Percentiles rank a stretch among this genome's conserved stretches.
Conservation (phyloP, 345 rosid species). For the Citrus trifoliata region DNA sequence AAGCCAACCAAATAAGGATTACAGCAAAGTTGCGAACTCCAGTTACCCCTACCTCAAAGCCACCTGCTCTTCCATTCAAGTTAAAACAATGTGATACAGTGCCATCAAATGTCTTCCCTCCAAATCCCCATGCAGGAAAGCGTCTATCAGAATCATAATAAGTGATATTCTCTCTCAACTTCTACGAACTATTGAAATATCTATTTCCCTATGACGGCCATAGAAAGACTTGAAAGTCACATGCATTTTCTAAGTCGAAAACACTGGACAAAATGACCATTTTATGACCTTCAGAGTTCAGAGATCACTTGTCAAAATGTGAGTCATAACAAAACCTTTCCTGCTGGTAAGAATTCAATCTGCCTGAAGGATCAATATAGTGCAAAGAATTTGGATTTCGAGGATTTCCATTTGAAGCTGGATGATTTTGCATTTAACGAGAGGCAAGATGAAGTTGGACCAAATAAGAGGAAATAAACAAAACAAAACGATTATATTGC, state of each 20-base stretch:
- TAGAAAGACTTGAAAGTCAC: background rate
- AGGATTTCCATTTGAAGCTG: constrained; percentile 94
- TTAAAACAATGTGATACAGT: constrained; percentile 75
- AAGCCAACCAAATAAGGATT: background rate
- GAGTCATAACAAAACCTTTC: constrained; percentile 20
- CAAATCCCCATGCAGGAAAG: constrained; percentile 92
- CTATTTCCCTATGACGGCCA: background rate
- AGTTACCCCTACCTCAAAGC: constrained; percentile 49
- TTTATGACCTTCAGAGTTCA: background rate
- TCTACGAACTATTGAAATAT: no score
- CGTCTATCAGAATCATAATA: constrained; percentile 61
- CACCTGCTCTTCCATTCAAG: constrained; percentile 56
- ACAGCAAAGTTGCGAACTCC: background rate
- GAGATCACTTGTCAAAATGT: no score
- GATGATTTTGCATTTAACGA: constrained; percentile 1
- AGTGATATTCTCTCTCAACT: background rate
- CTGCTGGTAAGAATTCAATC: constrained; percentile 78
- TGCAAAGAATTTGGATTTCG: constrained; percentile 65
- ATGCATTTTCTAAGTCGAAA: background rate
- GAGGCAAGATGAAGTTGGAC: background rate
- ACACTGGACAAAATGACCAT: background rate
- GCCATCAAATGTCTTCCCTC: constrained; percentile 61
- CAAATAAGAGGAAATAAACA: background rate
- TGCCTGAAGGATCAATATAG: constrained; percentile 75
- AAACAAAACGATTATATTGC: no score